phyloP scores from a whole-genome alignment of 192 early-diverging fungal species.

The Geranomyces variabilis region DNA sequence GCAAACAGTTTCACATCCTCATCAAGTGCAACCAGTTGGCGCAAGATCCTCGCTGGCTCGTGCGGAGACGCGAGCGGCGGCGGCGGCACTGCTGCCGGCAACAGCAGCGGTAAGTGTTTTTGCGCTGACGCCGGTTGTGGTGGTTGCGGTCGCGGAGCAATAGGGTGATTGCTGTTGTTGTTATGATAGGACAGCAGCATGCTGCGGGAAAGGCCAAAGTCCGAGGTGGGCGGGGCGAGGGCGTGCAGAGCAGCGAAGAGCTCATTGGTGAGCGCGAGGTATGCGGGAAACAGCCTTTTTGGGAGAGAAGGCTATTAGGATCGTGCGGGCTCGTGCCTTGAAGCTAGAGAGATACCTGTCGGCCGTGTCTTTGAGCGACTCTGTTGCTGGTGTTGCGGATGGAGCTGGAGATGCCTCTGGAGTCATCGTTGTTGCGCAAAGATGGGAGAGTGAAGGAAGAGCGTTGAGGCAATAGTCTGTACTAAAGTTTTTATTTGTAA shows the following conservation, averaged over 20 bases:
- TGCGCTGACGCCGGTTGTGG: background rate
- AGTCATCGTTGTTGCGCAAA: no score
- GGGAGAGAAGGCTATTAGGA: background rate
- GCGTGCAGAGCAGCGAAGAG: constrained; percentile 15
- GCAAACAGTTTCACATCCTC: constrained; percentile 2
- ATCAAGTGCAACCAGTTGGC: constrained; percentile 24
- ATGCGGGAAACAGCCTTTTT: constrained; percentile 21
- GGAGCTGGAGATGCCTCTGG: no score
- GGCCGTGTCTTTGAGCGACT: background rate
- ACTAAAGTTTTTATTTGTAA: no score
- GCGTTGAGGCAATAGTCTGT: no score
- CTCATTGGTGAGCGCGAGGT: constrained; percentile 12
- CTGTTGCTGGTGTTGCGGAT: no score
- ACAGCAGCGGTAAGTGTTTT: background rate
- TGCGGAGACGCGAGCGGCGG: background rate
- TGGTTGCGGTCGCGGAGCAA: no score
- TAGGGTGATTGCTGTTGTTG: no score
- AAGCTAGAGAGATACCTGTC: constrained; percentile 7
- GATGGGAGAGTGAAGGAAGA: no score
- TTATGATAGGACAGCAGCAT: background rate
- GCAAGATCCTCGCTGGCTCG: constrained; percentile 7
- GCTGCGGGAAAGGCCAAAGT: background rate
- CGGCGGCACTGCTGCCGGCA: background rate
- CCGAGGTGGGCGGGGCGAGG: background rate
- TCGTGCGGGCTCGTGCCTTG: background rate